Base-by-base conservation (phyloP, 495 filamentous ascomycete species). In the Aspergillus bertholletiae region DNA sequence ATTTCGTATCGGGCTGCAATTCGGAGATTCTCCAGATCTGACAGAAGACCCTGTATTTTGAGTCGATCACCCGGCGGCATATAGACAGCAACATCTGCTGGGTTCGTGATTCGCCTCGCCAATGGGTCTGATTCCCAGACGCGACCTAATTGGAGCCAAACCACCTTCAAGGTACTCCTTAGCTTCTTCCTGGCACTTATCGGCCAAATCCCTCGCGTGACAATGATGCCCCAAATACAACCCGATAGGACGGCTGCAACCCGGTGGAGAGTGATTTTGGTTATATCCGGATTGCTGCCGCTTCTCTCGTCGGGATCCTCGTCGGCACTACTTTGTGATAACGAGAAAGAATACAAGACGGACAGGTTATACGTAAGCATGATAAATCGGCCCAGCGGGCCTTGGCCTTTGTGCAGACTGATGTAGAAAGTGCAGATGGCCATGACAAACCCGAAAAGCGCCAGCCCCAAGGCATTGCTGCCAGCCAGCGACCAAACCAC, bases 351-450 rank as follows among this genome's bases (percentile, higher is more conserved):
- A 67, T 97, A 98, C 28, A 98, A 80, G 12, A 89, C 90, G 7
- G 90, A 93, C n/a, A 98, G 83, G 64, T 98, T 98, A 76, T 97
- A 98, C 7, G 93, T 96, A 37, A 98, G 82, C 70, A 95, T 80
- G 54, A 90, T 89, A 65, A 96, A 97, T 41, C 94, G 84, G 21
- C 92, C 94, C 74, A 97, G 86, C 0, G 94, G 90, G 1, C 89
- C 91, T 68, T 94, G 90, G 32, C 87, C 86, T 67, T 82, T 81
- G 26, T 81, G 90, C 24, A 97, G 69, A 53, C 95, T 96, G 55
- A 97, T 84, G 69, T 92, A 96, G 60, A 92, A 92, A 44, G 87
- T 92, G 69, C 85, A 87, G n/a, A 91, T 76, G 0, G 89, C 84
- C 64, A 97, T 85, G 0, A 89, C 54, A 81, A 87, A 90, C 22